Evolutionary conservation across 1,284 basidiomycete species (phyloP).

Genomic region (Trichosporon asahii): DNA sequence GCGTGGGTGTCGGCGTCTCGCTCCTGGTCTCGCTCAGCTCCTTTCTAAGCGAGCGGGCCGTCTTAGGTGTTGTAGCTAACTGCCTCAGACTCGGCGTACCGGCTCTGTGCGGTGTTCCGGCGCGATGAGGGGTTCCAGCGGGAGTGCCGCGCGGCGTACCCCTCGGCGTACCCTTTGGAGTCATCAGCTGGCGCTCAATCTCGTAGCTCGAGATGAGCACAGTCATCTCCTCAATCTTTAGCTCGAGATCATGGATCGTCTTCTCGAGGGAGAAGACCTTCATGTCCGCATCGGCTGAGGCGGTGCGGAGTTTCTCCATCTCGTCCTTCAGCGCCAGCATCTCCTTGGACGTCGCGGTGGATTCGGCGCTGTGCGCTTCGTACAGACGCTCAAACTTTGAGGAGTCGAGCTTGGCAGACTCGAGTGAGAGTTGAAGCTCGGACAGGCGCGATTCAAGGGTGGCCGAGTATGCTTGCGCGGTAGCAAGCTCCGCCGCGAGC

Average conservation of each 20-base stretch:
- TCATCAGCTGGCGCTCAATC: slow-evolving; percentile 13
- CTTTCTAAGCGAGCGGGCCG: too few relatives aligned
- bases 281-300: background rate
- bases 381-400: background rate
- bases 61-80: background rate
- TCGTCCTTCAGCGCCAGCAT: background rate
- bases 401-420: slow-evolving; percentile 11
- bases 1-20: background rate
- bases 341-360: background rate
- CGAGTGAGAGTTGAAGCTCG: slow-evolving; percentile 24
- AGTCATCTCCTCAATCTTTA: slow-evolving; percentile 3
- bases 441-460: slow-evolving; percentile 21
- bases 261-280: background rate
- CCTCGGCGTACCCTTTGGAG: background rate
- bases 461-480: background rate
- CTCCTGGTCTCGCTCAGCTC: background rate
- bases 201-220: slow-evolving; percentile 11
- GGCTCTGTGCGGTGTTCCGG: background rate
- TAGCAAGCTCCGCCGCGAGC: background rate
- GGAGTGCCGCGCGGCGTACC: background rate
- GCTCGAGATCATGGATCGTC: background rate
- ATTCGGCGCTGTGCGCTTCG: background rate
- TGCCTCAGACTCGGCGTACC: background rate
- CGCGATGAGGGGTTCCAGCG: background rate
- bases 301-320: background rate